Conservation (phyloP, 2,329 filamentous ascomycete genomes). For the Fusarium albosuccineum region DNA sequence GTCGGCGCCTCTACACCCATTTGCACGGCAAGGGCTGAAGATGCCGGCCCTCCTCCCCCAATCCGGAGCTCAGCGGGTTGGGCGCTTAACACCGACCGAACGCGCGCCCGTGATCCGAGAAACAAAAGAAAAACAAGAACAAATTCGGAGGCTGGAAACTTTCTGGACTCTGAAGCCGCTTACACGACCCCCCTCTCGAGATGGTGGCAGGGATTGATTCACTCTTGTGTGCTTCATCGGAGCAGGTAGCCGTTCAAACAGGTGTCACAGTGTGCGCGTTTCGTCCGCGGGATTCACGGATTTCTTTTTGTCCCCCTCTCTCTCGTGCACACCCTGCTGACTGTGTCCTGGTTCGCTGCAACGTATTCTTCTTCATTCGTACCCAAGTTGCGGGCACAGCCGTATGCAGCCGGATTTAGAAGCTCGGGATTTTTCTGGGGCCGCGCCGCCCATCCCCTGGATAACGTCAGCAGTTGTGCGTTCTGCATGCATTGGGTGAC, state of each 20-base stretch:
- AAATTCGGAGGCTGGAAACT: slow-evolving; percentile 9
- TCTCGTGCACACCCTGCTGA: background rate
- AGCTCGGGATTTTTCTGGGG: background rate
- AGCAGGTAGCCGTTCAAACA: background rate
- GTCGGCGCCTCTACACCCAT: background rate
- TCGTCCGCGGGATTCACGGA: background rate
- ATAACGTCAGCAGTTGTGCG: slow-evolving; percentile 26
- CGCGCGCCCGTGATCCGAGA: no score
- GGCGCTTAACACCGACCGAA: no score
- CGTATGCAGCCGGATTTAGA: slow-evolving; percentile 3
- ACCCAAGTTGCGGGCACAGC: slow-evolving; percentile 13
- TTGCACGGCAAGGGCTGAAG: slow-evolving; percentile 1
- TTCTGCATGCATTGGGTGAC: background rate
- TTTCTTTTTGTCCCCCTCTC: background rate
- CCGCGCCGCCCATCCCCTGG: background rate
- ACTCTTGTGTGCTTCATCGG: background rate
- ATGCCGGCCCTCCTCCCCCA: background rate
- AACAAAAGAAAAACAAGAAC: no score
- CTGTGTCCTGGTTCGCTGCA: slow-evolving; percentile 22
- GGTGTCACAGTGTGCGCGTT: background rate
- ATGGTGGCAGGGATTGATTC: background rate
- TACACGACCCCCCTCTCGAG: background rate
- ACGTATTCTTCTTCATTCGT: slow-evolving; percentile 27
- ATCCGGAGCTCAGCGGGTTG: background rate
- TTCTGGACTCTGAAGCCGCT: background rate